Conservation (phyloP, 805 yeast species). For the Lipomyces orientalis region DNA sequence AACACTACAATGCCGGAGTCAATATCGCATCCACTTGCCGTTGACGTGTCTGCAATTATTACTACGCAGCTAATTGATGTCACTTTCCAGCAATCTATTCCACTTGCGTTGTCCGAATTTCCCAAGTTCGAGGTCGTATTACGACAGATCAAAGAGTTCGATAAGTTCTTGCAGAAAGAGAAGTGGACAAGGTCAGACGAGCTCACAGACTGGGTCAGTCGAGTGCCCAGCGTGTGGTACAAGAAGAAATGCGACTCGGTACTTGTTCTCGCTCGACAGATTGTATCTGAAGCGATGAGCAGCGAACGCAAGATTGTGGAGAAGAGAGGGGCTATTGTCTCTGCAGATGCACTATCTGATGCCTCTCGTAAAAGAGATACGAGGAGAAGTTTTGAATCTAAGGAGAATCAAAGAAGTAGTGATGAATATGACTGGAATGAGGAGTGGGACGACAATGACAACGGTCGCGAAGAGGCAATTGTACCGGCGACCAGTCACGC, state of each 20-base stretch:
- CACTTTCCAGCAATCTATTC: conserved; percentile 20
- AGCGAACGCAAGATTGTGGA: conserved; percentile 34
- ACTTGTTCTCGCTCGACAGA: conserved; percentile 16
- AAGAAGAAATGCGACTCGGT: conserved; percentile 32
- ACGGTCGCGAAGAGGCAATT: not conserved
- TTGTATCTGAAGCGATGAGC: conserved; percentile 17
- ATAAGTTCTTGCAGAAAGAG: conserved; percentile 15
- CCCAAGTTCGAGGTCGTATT: conserved; percentile 20
- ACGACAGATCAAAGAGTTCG: conserved; percentile 20
- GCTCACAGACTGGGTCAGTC: conserved; percentile 29
- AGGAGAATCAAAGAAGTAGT: conserved; percentile 1
- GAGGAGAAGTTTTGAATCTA: conserved; percentile 1
- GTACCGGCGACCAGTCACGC: not conserved
- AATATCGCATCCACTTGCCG: conserved; percentile 17
- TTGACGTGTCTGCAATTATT: conserved; percentile 23
- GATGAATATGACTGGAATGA: conserved; percentile 35
- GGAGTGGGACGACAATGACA: conserved; percentile 32
- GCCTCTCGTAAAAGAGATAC: not conserved
- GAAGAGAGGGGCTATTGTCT: conserved; percentile 21
- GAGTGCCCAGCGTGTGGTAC: conserved; percentile 35
- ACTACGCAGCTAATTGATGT: conserved; percentile 24
- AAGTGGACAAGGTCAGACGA: conserved; percentile 23
- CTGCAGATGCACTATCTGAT: conserved; percentile 20
- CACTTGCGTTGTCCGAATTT: conserved; percentile 16
- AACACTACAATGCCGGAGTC: conserved; percentile 20